Conservation (phyloP, 768 basidiomycete genomes). For the Leucocoprinus birnbaumii region DNA sequence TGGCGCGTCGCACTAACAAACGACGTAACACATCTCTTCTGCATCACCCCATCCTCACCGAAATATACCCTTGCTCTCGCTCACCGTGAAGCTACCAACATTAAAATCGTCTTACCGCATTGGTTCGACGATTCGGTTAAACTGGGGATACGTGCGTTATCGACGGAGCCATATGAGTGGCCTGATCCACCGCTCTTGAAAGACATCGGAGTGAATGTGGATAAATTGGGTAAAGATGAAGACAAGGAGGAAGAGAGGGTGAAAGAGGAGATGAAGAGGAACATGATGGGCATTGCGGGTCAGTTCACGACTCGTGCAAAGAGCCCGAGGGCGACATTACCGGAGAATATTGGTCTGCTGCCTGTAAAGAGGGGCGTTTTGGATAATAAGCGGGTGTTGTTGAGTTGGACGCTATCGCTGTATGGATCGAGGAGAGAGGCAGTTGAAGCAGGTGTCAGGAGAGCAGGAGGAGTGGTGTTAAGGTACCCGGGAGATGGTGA, state of each 20-base stretch:
- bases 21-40: constrained; percentile 88
- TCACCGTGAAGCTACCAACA: constrained; percentile 51
- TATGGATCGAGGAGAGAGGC: constrained; percentile 43
- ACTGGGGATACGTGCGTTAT: constrained; percentile 47
- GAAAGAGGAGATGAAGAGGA: constrained; percentile 21
- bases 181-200: constrained; percentile 61
- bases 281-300: constrained; percentile 23
- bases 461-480: constrained; percentile 44
- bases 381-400: constrained; percentile 54
- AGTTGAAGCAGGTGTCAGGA: constrained; percentile 55
- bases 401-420: constrained; percentile 59
- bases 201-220: constrained; percentile 17
- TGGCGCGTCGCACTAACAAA: constrained; percentile 73
- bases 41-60: constrained; percentile 44
- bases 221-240: not conserved
- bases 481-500: constrained; percentile 25
- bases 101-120: constrained; percentile 80
- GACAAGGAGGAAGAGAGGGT: constrained; percentile 14
- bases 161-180: constrained; percentile 63
- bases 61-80: constrained; percentile 57
- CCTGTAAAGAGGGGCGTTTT: constrained; percentile 39
- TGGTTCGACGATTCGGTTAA: constrained; percentile 86
- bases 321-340: constrained; percentile 2
- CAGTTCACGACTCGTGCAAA: constrained; percentile 22
- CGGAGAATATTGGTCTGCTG: not conserved